Evolutionary conservation across 768 basidiomycete species (phyloP).

Genomic region (Daedalea quercina): DNA sequence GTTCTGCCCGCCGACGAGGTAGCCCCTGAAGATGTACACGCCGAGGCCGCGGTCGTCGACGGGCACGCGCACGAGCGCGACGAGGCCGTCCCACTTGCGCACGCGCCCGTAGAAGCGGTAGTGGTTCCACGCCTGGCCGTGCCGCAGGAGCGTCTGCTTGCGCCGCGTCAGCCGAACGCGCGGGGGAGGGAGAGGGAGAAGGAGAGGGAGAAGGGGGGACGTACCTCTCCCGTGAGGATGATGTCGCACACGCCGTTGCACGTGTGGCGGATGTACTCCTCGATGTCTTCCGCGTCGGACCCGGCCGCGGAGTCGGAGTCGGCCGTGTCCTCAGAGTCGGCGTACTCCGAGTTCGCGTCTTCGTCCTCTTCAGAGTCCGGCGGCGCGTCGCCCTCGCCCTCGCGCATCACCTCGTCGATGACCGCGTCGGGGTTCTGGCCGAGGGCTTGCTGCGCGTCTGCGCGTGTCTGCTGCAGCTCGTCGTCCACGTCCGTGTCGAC

Average conservation of each 20-base stretch:
- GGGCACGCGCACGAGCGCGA: constrained; percentile 27
- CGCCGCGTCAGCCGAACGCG: not conserved
- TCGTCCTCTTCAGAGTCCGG: not conserved
- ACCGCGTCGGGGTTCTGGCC: constrained; percentile 9
- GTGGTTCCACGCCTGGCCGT: constrained; percentile 30
- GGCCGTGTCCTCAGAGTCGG: no score
- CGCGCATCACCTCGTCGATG: constrained; percentile 19
- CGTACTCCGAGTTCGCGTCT: not conserved
- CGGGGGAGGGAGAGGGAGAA: not conserved
- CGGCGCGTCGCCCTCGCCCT: not conserved
- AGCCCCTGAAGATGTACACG: constrained; percentile 55
- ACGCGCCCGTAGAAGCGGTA: constrained; percentile 30
- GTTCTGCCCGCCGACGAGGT: constrained; percentile 55
- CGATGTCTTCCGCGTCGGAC: constrained; percentile 9
- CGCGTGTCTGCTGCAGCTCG: not conserved
- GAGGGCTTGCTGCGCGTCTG: not conserved
- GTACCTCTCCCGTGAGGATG: constrained; percentile 53
- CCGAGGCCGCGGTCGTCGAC: constrained; percentile 7
- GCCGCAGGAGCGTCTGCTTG: constrained; percentile 39
- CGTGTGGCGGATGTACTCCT: constrained; percentile 20
- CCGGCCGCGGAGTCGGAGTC: no score
- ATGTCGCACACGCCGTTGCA: constrained; percentile 58
- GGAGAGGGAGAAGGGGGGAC: constrained; percentile 6
- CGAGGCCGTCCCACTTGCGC: constrained; percentile 31
- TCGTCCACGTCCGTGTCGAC: constrained; percentile 22